These are phyloP conservation scores for Fonsecaea erecta DNA, from an alignment of 2,329 filamentous ascomycete genomes.

Conservation along the genomic window DNA sequence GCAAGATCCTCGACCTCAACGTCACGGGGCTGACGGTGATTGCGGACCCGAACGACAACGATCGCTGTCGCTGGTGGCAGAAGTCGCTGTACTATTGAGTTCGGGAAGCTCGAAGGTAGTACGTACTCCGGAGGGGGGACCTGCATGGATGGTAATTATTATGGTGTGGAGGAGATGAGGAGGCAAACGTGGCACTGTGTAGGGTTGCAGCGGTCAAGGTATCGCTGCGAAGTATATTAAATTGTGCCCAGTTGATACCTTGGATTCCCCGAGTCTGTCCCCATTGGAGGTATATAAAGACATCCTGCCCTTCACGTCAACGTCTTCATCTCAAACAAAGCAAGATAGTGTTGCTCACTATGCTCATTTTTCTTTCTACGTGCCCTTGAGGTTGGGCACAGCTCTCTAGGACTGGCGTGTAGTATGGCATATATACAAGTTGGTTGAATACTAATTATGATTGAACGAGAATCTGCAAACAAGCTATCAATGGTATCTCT, in stretches of 20 bases:
- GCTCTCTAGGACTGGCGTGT: neutral
- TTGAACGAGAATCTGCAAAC: conserved; percentile 9
- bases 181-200: no score
- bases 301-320: neutral
- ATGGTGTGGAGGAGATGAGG: no score
- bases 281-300: neutral
- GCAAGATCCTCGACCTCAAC: conserved; percentile 44
- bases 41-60: conserved; percentile 53
- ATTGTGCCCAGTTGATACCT: neutral
- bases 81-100: conserved; percentile 47
- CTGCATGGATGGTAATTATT: no score
- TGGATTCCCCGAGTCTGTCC: neutral
- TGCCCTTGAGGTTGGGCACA: neutral
- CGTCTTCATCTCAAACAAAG: neutral
- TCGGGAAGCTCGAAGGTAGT: no score
- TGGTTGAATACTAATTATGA: neutral
- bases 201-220: no score
- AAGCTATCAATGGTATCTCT: conserved; percentile 7
- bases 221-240: no score
- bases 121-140: no score
- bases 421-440: neutral
- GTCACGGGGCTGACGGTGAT: conserved; percentile 48
- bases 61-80: conserved; percentile 60
- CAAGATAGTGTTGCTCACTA: neutral
- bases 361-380: neutral